Conservation (phyloP, 2,329 filamentous ascomycete species). For the Penicillium sp. region DNA sequence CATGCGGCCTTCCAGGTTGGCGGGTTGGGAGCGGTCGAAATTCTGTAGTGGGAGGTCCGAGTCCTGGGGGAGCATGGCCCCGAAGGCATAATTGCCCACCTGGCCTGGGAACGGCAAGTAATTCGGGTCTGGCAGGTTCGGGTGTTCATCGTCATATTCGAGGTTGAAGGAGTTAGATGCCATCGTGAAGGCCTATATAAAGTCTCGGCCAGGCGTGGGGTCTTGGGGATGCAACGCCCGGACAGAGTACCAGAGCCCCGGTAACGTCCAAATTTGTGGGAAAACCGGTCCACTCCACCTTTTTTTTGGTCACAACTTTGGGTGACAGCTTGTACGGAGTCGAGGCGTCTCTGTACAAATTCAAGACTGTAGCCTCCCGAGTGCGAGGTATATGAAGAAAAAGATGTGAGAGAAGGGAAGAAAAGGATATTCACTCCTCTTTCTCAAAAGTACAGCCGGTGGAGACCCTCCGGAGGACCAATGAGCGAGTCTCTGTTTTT, state of each 20-base stretch:
- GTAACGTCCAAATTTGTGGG: constrained; percentile 20
- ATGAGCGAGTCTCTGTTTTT: not conserved
- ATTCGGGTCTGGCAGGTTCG: constrained; percentile 14
- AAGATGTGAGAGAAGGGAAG: not conserved
- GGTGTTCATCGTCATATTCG: constrained; percentile 18
- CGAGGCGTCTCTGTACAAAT: not conserved
- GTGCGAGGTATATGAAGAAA: not conserved
- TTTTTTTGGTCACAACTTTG: not conserved
- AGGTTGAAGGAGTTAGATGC: constrained; percentile 14
- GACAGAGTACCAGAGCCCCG: constrained; percentile 23
- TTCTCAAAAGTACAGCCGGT: not conserved
- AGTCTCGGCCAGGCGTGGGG: constrained; percentile 11
- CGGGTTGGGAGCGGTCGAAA: constrained; percentile 14
- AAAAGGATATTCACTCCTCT: not conserved
- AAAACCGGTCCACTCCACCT: constrained; percentile 1
- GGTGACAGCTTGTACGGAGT: not conserved
- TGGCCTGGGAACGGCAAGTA: constrained; percentile 18
- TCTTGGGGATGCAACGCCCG: constrained; percentile 20
- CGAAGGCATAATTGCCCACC: constrained; percentile 16
- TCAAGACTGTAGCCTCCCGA: not conserved
- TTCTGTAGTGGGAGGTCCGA: constrained; percentile 17
- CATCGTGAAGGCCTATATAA: constrained; percentile 15
- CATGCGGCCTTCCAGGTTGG: constrained; percentile 20
- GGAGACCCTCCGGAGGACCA: not conserved
- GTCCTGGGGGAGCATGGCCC: constrained; percentile 20